These are phyloP conservation scores for Eutypa lata DNA, from an alignment of 2,329 filamentous ascomycete genomes.

Conservation along the genomic window DNA sequence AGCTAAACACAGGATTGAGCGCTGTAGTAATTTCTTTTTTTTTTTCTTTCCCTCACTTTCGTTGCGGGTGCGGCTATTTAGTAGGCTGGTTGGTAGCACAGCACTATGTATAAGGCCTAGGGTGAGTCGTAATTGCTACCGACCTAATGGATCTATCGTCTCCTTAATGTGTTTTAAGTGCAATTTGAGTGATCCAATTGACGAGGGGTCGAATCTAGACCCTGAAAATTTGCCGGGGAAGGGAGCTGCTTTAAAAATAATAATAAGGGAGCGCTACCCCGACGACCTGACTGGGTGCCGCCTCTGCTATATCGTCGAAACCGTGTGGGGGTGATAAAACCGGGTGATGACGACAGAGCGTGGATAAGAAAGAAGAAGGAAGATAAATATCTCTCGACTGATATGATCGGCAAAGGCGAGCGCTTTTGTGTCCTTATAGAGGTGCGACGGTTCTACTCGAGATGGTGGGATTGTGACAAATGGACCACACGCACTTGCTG, in stretches of 20 bases:
- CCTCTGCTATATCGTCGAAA: background rate
- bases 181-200: background rate
- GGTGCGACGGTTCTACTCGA: background rate
- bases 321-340: background rate
- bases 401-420: background rate
- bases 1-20: slow-evolving; percentile 2
- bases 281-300: background rate
- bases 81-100: background rate
- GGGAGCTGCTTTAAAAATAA: background rate
- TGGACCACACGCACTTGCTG: background rate
- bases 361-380: background rate
- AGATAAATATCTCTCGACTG: background rate
- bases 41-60: background rate
- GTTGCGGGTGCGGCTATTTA: too few species aligned
- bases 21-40: background rate
- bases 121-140: slow-evolving; percentile 18
- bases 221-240: background rate
- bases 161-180: background rate
- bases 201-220: background rate
- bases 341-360: background rate
- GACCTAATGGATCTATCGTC: slow-evolving; percentile 14
- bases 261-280: background rate
- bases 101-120: background rate
- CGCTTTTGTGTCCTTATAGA: background rate
- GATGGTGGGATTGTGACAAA: background rate